phyloP scores from a whole-genome alignment of 164 flowering plant species.

The Amborella trichopoda region DNA sequence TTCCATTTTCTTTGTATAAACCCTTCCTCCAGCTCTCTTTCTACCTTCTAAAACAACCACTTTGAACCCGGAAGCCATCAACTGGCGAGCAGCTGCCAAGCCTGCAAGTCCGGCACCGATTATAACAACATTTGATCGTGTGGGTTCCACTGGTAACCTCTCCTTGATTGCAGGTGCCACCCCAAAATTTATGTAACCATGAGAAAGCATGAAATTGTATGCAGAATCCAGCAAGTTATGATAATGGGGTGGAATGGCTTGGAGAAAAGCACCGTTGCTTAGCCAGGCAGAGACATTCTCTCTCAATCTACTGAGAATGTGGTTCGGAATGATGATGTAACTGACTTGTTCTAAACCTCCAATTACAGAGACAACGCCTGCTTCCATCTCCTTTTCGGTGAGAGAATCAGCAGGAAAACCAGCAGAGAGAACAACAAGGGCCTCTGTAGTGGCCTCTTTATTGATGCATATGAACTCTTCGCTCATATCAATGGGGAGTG shows the following conservation, averaged over 20 bases:
- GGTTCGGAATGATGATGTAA: constrained; percentile 83
- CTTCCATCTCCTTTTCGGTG: constrained; percentile 83
- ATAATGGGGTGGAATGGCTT: constrained; percentile 56
- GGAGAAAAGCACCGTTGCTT: constrained; percentile 54
- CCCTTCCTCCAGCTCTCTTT: constrained; percentile 92
- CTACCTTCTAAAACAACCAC: constrained; percentile 91
- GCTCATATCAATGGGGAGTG: too few species aligned
- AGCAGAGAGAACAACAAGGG: constrained; percentile 62
- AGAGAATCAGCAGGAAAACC: constrained; percentile 94
- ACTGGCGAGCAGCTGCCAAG: constrained; percentile 89
- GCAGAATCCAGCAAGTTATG: constrained; percentile 47
- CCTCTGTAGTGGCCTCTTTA: constrained; percentile 83
- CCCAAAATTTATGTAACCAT: constrained; percentile 92
- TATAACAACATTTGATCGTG: constrained; percentile 45
- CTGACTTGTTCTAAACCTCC: constrained; percentile 99
- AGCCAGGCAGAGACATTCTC: constrained; percentile 74
- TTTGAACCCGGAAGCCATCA: constrained; percentile 82
- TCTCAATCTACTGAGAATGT: constrained; percentile 85
- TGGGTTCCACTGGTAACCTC: constrained; percentile 42
- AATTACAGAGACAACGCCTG: constrained; percentile 55
- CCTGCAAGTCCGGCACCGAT: constrained; percentile 96
- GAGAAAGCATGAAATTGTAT: constrained; percentile 53
- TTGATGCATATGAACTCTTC: constrained; percentile 90
- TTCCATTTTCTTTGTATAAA: constrained; percentile 87
- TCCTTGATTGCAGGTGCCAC: constrained; percentile 73